Evolutionary conservation across 2,329 filamentous ascomycete genomes (phyloP).

Genomic region (Colletotrichum destructivum): DNA sequence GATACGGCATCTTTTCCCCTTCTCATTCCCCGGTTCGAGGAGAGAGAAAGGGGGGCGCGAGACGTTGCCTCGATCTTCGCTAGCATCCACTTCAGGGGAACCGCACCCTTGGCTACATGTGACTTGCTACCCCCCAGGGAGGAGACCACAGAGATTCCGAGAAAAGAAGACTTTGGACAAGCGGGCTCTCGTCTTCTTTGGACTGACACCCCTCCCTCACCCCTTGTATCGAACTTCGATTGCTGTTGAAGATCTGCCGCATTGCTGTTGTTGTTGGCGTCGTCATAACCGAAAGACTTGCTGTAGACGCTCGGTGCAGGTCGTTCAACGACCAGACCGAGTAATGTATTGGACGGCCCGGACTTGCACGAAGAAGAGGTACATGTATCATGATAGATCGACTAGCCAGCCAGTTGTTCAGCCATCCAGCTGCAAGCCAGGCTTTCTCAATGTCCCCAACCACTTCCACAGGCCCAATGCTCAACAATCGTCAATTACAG

Average conservation of each 20-base stretch:
- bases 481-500: conserved; percentile 22
- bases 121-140: background rate
- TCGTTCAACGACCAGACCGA: conserved; percentile 12
- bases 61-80: background rate
- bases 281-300: conserved; percentile 2
- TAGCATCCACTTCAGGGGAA: background rate
- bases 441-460: background rate
- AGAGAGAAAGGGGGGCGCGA: background rate
- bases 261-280: conserved; percentile 2
- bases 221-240: background rate
- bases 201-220: background rate
- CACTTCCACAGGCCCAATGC: conserved; percentile 1
- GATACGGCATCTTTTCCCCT: background rate
- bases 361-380: conserved; percentile 16
- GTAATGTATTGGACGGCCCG: conserved; percentile 16
- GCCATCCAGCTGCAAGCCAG: background rate
- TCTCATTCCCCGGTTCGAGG: background rate
- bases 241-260: conserved; percentile 32
- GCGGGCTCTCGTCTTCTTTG: background rate
- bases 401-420: background rate
- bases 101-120: background rate
- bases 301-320: conserved; percentile 18
- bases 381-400: conserved; percentile 35
- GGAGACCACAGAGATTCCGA: conserved; percentile 2
- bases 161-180: background rate